Evolutionary conservation across 108 stramenopile species (phyloP).

Genomic region (Heterococcus sp.): DNA sequence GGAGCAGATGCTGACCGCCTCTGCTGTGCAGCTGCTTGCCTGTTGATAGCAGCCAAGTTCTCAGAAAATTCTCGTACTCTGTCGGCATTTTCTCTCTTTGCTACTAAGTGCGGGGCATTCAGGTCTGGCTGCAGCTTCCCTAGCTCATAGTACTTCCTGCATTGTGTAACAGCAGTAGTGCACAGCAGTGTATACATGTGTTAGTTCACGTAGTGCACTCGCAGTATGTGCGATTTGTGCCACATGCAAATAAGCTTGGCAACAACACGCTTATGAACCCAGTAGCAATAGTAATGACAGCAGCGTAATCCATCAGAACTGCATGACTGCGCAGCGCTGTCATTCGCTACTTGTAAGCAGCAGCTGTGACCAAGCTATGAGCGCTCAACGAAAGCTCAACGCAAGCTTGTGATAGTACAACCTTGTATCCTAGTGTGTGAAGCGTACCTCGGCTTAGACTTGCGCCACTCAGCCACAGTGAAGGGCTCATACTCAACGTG

Average conservation of each 20-base stretch:
- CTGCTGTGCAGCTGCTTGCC: slow-evolving; percentile 6
- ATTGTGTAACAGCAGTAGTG: no score
- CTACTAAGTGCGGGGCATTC: slow-evolving; percentile 19
- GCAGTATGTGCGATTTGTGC: no score
- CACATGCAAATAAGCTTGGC: no score
- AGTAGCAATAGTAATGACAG: no score
- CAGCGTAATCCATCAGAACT: no score
- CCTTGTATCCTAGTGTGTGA: background rate
- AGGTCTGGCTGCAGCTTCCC: slow-evolving; percentile 44
- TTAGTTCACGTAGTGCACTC: no score
- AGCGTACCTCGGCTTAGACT: background rate
- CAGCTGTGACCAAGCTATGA: no score
- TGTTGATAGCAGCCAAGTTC: slow-evolving; percentile 39
- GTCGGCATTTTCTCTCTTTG: slow-evolving; percentile 41
- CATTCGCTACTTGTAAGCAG: no score
- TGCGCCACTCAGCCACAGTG: slow-evolving; percentile 31
- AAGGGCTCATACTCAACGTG: slow-evolving; percentile 25
- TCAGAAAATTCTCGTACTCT: slow-evolving; percentile 16
- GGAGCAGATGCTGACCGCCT: background rate
- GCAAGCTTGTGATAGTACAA: background rate
- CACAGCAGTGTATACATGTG: no score
- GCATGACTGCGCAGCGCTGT: no score
- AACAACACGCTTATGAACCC: no score
- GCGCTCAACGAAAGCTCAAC: background rate
- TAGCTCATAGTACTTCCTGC: slow-evolving; percentile 16